Percentiles rank a stretch among this genome's conserved stretches.
phyloP scores from a whole-genome alignment of 495 filamentous ascomycete species.

The Collariella sp. region DNA sequence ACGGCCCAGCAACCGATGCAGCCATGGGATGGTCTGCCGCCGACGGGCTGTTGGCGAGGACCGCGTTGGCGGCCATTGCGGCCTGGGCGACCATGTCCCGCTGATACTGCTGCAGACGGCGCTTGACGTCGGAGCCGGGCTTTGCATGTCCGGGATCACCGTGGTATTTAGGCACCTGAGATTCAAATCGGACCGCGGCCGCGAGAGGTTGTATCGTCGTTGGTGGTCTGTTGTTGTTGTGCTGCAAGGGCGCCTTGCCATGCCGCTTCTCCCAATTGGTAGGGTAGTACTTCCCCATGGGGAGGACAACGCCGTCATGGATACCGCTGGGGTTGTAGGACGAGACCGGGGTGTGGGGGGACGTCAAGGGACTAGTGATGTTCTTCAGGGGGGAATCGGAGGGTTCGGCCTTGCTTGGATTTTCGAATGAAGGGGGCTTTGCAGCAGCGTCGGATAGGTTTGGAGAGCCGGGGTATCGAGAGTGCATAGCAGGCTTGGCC shows the following conservation, averaged over 20 bases:
- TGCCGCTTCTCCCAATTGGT: constrained; percentile 41
- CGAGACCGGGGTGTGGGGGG: constrained; percentile 29
- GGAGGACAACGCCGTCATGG: constrained; percentile 28
- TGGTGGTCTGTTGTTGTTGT: constrained; percentile 6
- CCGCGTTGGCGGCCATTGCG: constrained; percentile 34
- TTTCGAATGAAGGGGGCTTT: not conserved
- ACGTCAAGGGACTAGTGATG: constrained; percentile 7
- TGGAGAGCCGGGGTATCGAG: too few species aligned
- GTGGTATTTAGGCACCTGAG: constrained; percentile 22
- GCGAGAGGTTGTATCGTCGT: constrained; percentile 10
- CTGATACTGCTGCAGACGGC: constrained; percentile 50
- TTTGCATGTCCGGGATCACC: constrained; percentile 20
- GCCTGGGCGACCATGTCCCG: constrained; percentile 52
- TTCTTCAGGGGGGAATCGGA: not conserved
- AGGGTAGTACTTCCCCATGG: constrained; percentile 49
- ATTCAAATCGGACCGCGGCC: constrained; percentile 22
- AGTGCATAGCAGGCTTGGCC: not conserved
- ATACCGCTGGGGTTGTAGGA: constrained; percentile 37
- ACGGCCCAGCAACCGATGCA: not conserved
- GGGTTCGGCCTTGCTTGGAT: constrained; percentile 8
- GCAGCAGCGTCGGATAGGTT: too few species aligned
- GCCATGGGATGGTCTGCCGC: constrained; percentile 4
- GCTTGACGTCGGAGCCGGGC: constrained; percentile 39
- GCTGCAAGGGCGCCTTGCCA: constrained; percentile 5
- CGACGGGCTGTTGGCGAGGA: constrained; percentile 23